phyloP scores from a whole-genome alignment of 306 rosid species.

The Casuarina glauca region DNA sequence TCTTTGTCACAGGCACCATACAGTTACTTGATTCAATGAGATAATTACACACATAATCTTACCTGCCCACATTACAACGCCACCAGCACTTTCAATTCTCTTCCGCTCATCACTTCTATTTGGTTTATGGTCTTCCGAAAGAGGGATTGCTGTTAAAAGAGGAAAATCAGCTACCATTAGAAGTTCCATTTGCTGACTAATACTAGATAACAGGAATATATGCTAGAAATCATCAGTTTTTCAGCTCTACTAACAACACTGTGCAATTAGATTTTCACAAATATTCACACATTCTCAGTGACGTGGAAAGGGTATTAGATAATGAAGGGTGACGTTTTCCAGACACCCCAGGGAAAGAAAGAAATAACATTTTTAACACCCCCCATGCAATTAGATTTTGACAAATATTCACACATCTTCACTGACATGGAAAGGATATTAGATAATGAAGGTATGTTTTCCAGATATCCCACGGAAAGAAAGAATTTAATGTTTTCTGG shows the following conservation, averaged over 20 bases:
- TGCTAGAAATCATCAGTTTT: neutral
- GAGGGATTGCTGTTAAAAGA: constrained; percentile 77
- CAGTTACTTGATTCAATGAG: constrained; percentile 15
- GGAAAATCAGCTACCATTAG: constrained; percentile 11
- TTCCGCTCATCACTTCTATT: constrained; percentile 94
- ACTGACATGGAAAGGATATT: neutral
- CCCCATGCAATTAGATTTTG: neutral
- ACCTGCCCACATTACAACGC: constrained; percentile 99
- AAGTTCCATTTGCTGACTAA: constrained; percentile 15
- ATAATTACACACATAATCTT: constrained; percentile 11
- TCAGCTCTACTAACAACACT: neutral
- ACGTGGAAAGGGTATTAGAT: neutral
- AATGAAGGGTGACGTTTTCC: neutral
- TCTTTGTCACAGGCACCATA: constrained; percentile 10
- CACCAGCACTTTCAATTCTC: constrained; percentile 98
- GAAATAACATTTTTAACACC: neutral
- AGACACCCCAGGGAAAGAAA: neutral
- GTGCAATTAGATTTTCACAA: neutral
- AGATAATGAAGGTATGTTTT: neutral
- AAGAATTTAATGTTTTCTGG: neutral
- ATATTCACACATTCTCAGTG: neutral
- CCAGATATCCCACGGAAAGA: neutral
- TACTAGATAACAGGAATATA: constrained; percentile 13
- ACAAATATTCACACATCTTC: neutral
- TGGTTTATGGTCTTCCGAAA: constrained; percentile 97